Evolutionary conservation across 768 basidiomycete genomes (phyloP).

Genomic region (Panaeolus cyanescens): DNA sequence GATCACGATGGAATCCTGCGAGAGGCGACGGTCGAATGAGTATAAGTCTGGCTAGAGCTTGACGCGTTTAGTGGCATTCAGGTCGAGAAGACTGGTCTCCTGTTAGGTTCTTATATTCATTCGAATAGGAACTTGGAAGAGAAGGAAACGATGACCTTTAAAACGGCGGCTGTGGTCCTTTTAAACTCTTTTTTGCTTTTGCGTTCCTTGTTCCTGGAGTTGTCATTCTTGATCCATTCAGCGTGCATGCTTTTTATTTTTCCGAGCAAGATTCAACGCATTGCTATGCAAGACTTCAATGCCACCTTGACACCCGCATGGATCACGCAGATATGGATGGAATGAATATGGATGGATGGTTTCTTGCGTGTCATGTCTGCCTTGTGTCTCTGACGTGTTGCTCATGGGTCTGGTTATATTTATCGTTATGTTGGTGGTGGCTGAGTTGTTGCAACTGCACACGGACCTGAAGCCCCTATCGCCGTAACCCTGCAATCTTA

Average conservation of each 20-base stretch:
- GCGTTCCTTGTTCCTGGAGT: not conserved
- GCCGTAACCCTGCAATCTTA: constrained; percentile 2
- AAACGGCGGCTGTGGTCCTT: not conserved
- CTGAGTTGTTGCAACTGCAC: not conserved
- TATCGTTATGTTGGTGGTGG: not conserved
- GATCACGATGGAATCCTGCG: too few species aligned
- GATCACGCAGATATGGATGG: too few species aligned
- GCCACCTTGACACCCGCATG: not conserved
- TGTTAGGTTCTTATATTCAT: too few species aligned
- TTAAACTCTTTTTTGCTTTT: not conserved
- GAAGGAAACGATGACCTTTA: too few species aligned
- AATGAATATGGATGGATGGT: not conserved
- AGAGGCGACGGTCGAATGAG: too few species aligned
- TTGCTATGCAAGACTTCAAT: not conserved
- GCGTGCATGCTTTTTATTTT: not conserved
- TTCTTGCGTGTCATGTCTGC: not conserved
- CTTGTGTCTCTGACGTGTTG: not conserved
- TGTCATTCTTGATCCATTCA: not conserved
- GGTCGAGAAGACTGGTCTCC: too few species aligned
- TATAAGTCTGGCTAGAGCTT: too few species aligned
- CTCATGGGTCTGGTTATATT: not conserved
- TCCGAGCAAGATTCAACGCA: not conserved
- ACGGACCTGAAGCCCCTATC: not conserved
- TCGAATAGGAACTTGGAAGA: not conserved
- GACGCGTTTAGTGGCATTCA: too few species aligned